Evolutionary conservation across 148 eudicot genomes (phyloP).

Genomic region (Cornus suecica): DNA sequence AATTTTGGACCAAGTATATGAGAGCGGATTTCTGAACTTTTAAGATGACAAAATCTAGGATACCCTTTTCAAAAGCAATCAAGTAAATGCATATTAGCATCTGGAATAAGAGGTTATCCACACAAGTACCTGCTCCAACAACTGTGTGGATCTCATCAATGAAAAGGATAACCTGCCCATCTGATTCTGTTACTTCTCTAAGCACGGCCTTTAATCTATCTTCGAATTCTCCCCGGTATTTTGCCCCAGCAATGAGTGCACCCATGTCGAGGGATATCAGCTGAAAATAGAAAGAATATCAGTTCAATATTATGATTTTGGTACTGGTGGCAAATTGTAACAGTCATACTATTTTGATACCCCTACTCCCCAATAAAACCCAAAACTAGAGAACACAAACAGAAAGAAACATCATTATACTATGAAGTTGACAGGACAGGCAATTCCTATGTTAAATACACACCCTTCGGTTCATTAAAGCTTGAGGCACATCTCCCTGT

Average conservation of each 20-base stretch:
- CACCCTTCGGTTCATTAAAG: slow-evolving; percentile 84
- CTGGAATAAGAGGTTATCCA: not conserved
- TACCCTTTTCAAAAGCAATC: not conserved
- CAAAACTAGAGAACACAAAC: not conserved
- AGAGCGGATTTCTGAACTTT: not conserved
- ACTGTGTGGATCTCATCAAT: slow-evolving; percentile 99
- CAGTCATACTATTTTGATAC: not conserved
- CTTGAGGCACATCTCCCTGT: slow-evolving; percentile 98
- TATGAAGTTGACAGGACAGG: not conserved
- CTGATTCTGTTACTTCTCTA: slow-evolving; percentile 92
- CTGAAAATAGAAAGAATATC: slow-evolving; percentile 34
- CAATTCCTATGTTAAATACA: slow-evolving; percentile 3
- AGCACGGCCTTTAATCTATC: slow-evolving; percentile 94
- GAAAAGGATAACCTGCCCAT: slow-evolving; percentile 86
- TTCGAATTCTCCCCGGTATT: slow-evolving; percentile 96
- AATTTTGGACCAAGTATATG: not conserved
- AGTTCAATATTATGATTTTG: not conserved
- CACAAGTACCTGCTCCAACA: slow-evolving; percentile 84
- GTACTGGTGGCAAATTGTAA: not conserved
- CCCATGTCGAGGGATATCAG: slow-evolving; percentile 98
- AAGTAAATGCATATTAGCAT: not conserved
- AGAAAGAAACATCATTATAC: not conserved
- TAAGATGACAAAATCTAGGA: too few relatives aligned
- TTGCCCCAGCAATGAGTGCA: slow-evolving; percentile 96
- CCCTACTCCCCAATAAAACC: not conserved